Evolutionary conservation across 176 grass and related monocot species (phyloP).

Genomic region (Oropetium thomaeum): DNA sequence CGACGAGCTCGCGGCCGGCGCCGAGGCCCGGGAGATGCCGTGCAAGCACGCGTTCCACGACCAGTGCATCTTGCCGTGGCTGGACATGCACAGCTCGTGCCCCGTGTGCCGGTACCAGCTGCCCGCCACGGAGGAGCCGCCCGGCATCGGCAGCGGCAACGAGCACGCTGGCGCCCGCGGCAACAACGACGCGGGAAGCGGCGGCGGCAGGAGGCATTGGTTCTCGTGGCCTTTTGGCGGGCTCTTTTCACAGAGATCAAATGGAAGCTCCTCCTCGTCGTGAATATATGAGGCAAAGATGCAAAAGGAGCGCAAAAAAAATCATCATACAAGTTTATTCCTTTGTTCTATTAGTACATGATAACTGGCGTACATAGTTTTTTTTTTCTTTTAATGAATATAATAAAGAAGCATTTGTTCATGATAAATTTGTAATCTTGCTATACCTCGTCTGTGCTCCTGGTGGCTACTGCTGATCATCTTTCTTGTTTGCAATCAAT

Average conservation of each 20-base stretch:
- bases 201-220: conserved; percentile 47
- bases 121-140: conserved; percentile 46
- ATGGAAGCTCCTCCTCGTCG: conserved; percentile 38
- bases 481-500: too few species aligned
- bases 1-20: conserved; percentile 64
- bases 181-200: conserved; percentile 16
- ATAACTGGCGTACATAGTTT: not conserved
- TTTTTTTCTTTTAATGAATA: too few species aligned
- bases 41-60: conserved; percentile 82
- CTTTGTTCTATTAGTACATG: not conserved
- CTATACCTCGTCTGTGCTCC: too few species aligned
- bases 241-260: conserved; percentile 55
- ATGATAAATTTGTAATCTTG: not conserved
- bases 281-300: not conserved
- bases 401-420: conserved; percentile 21
- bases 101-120: conserved; percentile 80
- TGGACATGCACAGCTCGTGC: conserved; percentile 83
- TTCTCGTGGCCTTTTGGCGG: conserved; percentile 50
- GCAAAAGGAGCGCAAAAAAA: not conserved
- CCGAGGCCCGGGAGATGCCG: conserved; percentile 71
- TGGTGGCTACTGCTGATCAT: too few species aligned
- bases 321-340: not conserved
- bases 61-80: conserved; percentile 76
- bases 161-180: conserved; percentile 3
- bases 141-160: not conserved